phyloP scores from a whole-genome alignment of 2,329 filamentous ascomycete species.

The Colletotrichum truncatum region DNA sequence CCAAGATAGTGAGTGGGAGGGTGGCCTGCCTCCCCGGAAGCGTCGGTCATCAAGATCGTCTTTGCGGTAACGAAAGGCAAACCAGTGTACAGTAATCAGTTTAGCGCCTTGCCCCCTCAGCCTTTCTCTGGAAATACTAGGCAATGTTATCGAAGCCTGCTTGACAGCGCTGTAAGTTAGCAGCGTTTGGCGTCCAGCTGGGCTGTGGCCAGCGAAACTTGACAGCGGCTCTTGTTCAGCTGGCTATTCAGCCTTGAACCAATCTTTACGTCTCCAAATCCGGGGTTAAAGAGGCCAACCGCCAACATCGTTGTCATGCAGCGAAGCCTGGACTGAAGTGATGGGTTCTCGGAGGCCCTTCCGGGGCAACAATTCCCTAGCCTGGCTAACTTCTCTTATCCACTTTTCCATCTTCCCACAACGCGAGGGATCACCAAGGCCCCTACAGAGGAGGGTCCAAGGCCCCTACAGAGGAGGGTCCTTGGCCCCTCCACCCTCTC shows the following conservation, averaged over 20 bases:
- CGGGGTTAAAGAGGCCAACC: not conserved
- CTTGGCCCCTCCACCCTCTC: not conserved
- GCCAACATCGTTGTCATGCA: not conserved
- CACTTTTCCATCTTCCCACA: not conserved
- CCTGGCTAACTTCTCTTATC: not conserved
- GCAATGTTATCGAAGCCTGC: not conserved
- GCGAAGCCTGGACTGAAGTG: not conserved
- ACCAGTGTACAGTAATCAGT: not conserved
- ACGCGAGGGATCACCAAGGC: constrained; percentile 14
- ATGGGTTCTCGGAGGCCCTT: constrained; percentile 6
- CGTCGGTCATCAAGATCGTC: constrained; percentile 9
- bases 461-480: not conserved
- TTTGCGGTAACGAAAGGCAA: constrained; percentile 3
- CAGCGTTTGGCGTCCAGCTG: not conserved
- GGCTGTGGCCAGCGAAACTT: not conserved
- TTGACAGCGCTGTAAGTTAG: constrained; percentile 3
- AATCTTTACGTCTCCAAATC: not conserved
- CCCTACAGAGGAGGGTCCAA: not conserved
- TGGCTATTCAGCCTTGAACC: not conserved
- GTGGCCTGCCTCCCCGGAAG: constrained; percentile 17
- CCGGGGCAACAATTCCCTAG: not conserved
- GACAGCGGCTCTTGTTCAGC: not conserved
- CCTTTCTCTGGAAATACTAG: not conserved
- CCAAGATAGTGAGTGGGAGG: not conserved
- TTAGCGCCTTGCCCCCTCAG: constrained; percentile 4